Base-by-base conservation (phyloP, 2,329 filamentous ascomycete species). In the Pseudogymnoascus sp. region DNA sequence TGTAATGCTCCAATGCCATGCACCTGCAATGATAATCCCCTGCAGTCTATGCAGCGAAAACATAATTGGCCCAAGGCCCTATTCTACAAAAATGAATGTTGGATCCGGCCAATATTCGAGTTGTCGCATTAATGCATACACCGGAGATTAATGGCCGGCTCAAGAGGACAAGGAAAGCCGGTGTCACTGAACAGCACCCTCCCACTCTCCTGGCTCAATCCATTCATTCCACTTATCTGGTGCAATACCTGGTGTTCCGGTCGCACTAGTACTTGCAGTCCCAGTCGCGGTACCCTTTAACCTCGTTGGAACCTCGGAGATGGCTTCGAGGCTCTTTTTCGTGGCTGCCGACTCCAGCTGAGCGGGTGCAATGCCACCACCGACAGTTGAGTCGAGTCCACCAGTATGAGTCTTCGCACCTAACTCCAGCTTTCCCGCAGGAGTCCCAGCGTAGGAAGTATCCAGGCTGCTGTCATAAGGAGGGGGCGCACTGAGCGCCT, bases 401-500 rank as follows among this genome's bases (percentile, higher is more conserved):
- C 47, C 47, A 6, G 20, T 28, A 54, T 54, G 47, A 14, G 47
- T 54, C 28, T 54, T 54, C 47, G 16, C 7, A 14, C 3, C 47
- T 6, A 54, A 4, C 6, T 54, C 47, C 16, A 54, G 47, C 16
- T 54, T 54, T 20, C n/a, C 6, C 8, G 47, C 47, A 1, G 47
- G 47, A 14, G 47, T 54, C 18, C 47, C 47, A 9, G 47, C 5
- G 18, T 54, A 54, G 9, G 47, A 54, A 32, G 47, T 32, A 54
- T 54, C 28, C 47, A 54, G 32, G 28, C 47, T 54, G 47, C 47
- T 54, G 47, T 54, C 47, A 32, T 18, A 54, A 32, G 47, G 18
- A 18, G 6, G n/a, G 4, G 47, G 47, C 47, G 5, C 47, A 54
- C 18, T 54, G 28, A 54, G 28, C 28, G 28, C 47, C 1, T 54